Conservation (phyloP, 2,329 filamentous ascomycete species). For the Aspergillus vadensis region DNA sequence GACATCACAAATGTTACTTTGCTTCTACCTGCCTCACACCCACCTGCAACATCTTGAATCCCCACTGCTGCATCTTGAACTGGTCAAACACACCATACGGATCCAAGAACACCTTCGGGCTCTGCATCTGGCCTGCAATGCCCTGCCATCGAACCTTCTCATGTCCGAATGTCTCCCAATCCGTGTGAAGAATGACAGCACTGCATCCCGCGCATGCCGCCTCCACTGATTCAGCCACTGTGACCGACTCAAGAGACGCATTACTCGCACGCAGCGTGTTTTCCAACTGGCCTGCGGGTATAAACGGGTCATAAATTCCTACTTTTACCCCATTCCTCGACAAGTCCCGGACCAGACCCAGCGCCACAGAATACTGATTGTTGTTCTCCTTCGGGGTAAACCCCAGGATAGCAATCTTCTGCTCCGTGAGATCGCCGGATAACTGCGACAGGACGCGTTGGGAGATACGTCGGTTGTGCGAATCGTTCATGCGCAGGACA, state of each 20-base stretch:
- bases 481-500: conserved; percentile 20
- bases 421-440: neutral
- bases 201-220: conserved; percentile 15
- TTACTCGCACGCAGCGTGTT: conserved; percentile 1
- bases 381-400: conserved; percentile 5
- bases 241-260: conserved; percentile 8
- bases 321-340: conserved; percentile 10
- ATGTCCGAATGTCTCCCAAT: conserved; percentile 11
- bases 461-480: conserved; percentile 5
- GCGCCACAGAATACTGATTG: neutral
- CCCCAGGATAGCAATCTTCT: conserved; percentile 14
- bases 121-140: conserved; percentile 13
- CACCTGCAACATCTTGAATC: conserved; percentile 16
- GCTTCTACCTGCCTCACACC: conserved; percentile 8
- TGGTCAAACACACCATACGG: conserved; percentile 12
- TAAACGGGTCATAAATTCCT: conserved; percentile 9
- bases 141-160: conserved; percentile 14
- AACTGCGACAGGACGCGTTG: conserved; percentile 5
- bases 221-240: conserved; percentile 13
- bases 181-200: conserved; percentile 14
- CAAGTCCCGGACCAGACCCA: conserved; percentile 11
- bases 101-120: conserved; percentile 13
- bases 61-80: conserved; percentile 19
- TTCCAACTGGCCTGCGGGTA: conserved; percentile 2
- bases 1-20: neutral